Base-by-base conservation (phyloP, 1,284 basidiomycete species). In the Wallemia mellicola region DNA sequence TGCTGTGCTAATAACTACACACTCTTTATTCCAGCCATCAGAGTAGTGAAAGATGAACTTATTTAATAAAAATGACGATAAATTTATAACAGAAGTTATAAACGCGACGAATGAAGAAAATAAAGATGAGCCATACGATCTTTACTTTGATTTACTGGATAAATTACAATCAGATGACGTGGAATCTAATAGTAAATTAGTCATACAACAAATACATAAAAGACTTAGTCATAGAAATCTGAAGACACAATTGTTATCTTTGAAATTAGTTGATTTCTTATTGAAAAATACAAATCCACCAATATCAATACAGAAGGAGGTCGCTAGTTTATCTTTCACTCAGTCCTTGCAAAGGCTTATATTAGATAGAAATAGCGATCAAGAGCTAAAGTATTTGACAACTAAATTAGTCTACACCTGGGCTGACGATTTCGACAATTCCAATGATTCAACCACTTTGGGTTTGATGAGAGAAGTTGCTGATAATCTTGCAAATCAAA, bases 41-140 rank as follows among this genome's bases (percentile, higher is more conserved):
- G 28, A 57, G 60, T 56, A 61, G 57, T 54, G 55, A 61, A 61
- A 38, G 59, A 54, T 61, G 60, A 58, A 48, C 57, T 32, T 57
- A 55, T 61, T 58, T 61, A 26, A 54, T 58, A 55, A 59, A 57
- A n/a, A 59, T 48, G 55, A 55, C 22, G 58, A 58, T 55, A 24
- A 38, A 24, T 19, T 38, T 38, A 19, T 32, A n/a, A 11, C 14
- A 2, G 58, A 27, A 25, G 58, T 33, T 17, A 86, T 71, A 66
- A 89, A 92, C 73, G 86, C 91, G 27, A 95, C 91, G 19, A 86
- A 91, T 69, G 91, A 95, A 76, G 88, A 87, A 69, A 74, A 91
- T 60, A 91, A 89, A 1, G 76, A 77, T 61, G 92, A 95, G 73
- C 86, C 95, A 70, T 98, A 92, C 92, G 88, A 91, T 69, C 74